These are phyloP conservation scores for Colletotrichum chlorophyti DNA, from an alignment of 2,329 filamentous ascomycete species.

Conservation along the genomic window DNA sequence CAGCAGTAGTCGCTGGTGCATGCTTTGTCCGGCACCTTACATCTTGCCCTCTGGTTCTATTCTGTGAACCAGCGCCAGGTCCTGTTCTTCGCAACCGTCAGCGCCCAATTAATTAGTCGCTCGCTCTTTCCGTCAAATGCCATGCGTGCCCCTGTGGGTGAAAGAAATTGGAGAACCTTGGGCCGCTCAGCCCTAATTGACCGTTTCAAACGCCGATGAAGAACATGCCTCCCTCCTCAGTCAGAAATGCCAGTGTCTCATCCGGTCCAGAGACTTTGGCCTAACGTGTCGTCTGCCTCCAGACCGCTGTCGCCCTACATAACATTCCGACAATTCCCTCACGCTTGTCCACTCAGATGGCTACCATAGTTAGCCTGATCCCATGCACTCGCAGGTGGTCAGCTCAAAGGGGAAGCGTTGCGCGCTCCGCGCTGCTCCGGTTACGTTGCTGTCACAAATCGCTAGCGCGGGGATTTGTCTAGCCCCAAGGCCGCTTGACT, in stretches of 20 bases:
- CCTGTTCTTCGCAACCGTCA: slow-evolving; percentile 4
- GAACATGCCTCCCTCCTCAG: not conserved
- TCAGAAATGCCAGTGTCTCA: slow-evolving; percentile 9
- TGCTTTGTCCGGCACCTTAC: not conserved
- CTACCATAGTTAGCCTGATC: slow-evolving; percentile 25
- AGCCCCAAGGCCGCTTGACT: slow-evolving; percentile 2
- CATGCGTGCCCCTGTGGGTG: not conserved
- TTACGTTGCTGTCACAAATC: slow-evolving; percentile 22
- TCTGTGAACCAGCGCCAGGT: not conserved
- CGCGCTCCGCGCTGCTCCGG: slow-evolving; percentile 6
- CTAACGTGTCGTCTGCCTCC: not conserved
- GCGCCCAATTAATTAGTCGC: not conserved
- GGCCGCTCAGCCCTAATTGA: slow-evolving; percentile 19
- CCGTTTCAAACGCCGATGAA: slow-evolving; percentile 10
- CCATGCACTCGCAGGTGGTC: slow-evolving; percentile 17
- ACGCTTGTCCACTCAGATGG: slow-evolving; percentile 21
- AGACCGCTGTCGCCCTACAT: slow-evolving; percentile 16
- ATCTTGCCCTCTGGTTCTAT: not conserved
- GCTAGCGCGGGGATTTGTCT: slow-evolving; percentile 7
- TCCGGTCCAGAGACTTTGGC: too few relatives aligned
- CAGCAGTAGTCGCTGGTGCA: not conserved
- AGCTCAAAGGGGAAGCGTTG: slow-evolving; percentile 9
- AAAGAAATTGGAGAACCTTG: slow-evolving; percentile 2
- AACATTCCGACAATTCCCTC: slow-evolving; percentile 28
- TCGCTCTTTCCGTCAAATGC: not conserved